Evolutionary conservation across 2,329 filamentous ascomycete species (phyloP).

Genomic region (Apiospora marii): DNA sequence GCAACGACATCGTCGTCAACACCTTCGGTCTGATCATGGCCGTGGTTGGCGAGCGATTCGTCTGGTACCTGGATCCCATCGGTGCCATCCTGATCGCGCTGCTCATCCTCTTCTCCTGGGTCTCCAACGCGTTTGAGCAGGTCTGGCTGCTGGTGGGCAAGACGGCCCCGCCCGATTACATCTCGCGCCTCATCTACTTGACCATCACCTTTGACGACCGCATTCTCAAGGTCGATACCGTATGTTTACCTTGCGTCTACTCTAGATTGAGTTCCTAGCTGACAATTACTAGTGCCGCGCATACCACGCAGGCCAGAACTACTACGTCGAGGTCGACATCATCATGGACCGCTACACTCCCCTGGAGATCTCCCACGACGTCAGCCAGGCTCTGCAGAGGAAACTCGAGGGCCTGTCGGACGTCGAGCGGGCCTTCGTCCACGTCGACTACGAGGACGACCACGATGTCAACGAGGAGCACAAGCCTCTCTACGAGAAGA

Average conservation of each 20-base stretch:
- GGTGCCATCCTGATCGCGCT: constrained; percentile 68
- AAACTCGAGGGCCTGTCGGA: constrained; percentile 58
- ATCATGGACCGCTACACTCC: constrained; percentile 64
- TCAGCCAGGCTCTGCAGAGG: constrained; percentile 65
- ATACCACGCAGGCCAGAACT: constrained; percentile 67
- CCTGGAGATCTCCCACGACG: constrained; percentile 65
- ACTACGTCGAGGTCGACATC: constrained; percentile 70
- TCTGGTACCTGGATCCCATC: constrained; percentile 69
- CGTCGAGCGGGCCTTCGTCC: constrained; percentile 55
- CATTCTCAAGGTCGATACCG: constrained; percentile 66
- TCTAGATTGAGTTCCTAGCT: constrained; percentile 23
- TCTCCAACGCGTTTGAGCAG: constrained; percentile 66
- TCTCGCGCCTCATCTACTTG: constrained; percentile 64
- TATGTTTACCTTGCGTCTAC: constrained; percentile 32
- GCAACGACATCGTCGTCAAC: constrained; percentile 65
- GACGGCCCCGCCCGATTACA: constrained; percentile 63
- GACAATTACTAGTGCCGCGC: constrained; percentile 54
- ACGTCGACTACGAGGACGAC: constrained; percentile 53
- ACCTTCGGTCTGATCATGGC: constrained; percentile 64
- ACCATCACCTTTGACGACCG: constrained; percentile 60
- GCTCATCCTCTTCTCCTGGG: constrained; percentile 68
- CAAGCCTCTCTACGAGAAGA: constrained; percentile 50
- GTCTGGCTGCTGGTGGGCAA: constrained; percentile 69
- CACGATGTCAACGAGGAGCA: constrained; percentile 52
- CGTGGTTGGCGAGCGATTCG: constrained; percentile 57